Percentiles rank a stretch among this genome's conserved stretches.
Conservation (phyloP, 345 rosid species). For the Populus pruinosa region DNA sequence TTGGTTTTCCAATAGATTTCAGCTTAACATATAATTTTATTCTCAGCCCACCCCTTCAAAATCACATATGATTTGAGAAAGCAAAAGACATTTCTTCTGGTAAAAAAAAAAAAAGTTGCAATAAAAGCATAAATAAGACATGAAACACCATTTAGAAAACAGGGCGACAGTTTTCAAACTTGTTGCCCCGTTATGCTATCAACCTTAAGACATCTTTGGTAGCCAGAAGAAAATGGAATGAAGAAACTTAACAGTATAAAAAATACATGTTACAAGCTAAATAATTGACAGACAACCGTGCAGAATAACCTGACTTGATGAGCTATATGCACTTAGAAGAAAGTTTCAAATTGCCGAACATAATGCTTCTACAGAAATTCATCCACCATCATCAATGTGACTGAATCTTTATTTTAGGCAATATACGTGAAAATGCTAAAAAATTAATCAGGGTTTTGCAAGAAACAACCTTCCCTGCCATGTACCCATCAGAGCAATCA, state of each 20-base stretch:
- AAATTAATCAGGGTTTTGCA: conserved; percentile 1
- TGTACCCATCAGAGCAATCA: background rate
- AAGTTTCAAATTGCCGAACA: background rate
- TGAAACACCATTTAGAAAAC: background rate
- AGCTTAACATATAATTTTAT: background rate
- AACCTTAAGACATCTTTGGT: background rate
- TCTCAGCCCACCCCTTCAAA: background rate
- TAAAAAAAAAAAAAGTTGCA: background rate
- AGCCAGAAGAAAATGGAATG: background rate
- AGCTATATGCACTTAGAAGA: background rate
- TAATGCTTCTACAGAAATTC: background rate
- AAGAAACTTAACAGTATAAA: background rate
- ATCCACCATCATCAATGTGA: background rate
- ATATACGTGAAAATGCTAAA: background rate
- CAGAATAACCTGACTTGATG: background rate
- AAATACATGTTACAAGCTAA: conserved; percentile 2
- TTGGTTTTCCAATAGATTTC: background rate
- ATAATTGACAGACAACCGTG: background rate
- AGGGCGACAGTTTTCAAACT: background rate
- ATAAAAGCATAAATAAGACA: background rate
- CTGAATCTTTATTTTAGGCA: conserved; percentile 2
- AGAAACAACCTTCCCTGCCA: conserved; percentile 3
- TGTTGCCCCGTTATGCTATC: background rate
- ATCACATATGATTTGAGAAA: background rate
- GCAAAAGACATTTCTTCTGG: background rate